These are phyloP conservation scores for Chionographis japonica DNA, from an alignment of 106 monocot genomes.

Conservation along the genomic window DNA sequence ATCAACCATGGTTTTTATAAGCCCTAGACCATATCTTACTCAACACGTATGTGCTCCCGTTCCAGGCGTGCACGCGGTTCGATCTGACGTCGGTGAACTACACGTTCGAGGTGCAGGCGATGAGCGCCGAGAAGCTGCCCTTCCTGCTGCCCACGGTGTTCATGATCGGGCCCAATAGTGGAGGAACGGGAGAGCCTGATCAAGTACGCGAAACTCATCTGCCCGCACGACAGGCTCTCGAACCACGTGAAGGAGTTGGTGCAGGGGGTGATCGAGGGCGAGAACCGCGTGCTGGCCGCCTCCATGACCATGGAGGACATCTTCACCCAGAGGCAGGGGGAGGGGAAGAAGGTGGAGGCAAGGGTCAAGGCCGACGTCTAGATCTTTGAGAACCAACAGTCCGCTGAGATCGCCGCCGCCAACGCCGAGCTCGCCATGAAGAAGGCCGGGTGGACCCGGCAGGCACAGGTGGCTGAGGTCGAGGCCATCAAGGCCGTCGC, in stretches of 20 bases:
- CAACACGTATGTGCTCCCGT: conserved; percentile 13
- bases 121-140: conserved; percentile 37
- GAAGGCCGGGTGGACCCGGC: conserved; percentile 11
- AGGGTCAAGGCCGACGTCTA: conserved; percentile 25
- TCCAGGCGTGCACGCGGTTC: conserved; percentile 13
- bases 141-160: conserved; percentile 30
- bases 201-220: conserved; percentile 27
- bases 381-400: conserved; percentile 13
- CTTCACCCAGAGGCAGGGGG: conserved; percentile 30
- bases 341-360: conserved; percentile 23
- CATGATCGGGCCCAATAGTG: conserved; percentile 22
- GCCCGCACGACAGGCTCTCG: conserved; percentile 21
- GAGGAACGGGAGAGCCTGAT: conserved; percentile 15
- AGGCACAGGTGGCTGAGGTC: conserved; percentile 8
- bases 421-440: conserved; percentile 26
- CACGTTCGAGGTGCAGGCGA: conserved; percentile 35
- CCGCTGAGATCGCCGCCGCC: conserved; percentile 5
- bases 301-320: conserved; percentile 40
- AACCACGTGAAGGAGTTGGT: conserved; percentile 27
- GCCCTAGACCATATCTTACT: too few species aligned
- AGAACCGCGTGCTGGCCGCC: conserved; percentile 24
- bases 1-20: too few species aligned
- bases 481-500: conserved; percentile 12
- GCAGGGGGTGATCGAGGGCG: conserved; percentile 27
- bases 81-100: conserved; percentile 28